Evolutionary conservation across 306 rosid genomes (phyloP), one percentile per base, ranked within the genome.

Genomic region (Lablab purpureus): DNA sequence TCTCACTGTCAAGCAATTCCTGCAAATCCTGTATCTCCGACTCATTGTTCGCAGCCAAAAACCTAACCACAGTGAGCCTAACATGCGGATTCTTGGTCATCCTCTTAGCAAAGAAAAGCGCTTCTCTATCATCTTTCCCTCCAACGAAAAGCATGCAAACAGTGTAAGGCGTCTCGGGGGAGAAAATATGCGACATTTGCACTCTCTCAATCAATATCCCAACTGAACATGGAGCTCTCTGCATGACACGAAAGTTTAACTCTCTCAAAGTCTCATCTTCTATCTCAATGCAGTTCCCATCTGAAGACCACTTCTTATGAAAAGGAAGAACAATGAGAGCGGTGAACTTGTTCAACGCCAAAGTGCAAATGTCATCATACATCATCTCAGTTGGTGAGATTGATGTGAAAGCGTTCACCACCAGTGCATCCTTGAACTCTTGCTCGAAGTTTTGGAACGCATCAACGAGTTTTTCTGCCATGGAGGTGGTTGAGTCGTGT

Each of bases 71-170:
- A 0, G 86, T 77, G 1, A 90, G 75, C 23, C 74, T 68, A 2
- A 87, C 81, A 12, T 78, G 67, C 0, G 89, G 72, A 30, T 87
- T 90, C 10, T 47, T 82, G 0, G 78, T 51, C 88, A 91, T 88
- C 18, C 90, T 83, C 72, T 82, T 87, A 0, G 94, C 89, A 0
- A 83, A 75, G 2, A 58, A 64, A 13, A 94, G 37, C 0, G 92
- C 92, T 65, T 94, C 98, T 37, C 92, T 83, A 15, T 91, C 96
- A 6, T 91, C 97, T 37, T 76, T 81, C 0, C 98, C 98, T 25
- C 92, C 98, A 32, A 93, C 34, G 87, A 83, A 94, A 37, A 94
- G 49, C 81, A 89, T 6, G 6, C 92, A 86, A 2, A 94, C 85
- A 0, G 71, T 76, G 43, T 70, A 84, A 0, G 89, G 62, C 1